Evolutionary conservation across 1,139 yeast species (phyloP).

Genomic region (Blastobotrys proliferans): DNA sequence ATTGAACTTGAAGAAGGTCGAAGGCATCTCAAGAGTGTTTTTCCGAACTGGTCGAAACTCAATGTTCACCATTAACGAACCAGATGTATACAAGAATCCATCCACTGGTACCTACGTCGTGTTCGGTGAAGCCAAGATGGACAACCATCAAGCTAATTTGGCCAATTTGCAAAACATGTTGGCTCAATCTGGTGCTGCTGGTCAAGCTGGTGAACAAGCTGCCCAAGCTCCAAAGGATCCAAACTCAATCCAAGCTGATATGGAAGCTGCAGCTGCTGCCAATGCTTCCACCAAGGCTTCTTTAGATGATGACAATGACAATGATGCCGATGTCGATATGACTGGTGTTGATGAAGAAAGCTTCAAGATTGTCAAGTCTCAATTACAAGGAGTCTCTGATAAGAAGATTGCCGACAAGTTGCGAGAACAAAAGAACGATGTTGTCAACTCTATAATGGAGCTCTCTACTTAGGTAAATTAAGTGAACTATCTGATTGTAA

Average conservation of each 20-base stretch:
- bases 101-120: slow-evolving; percentile 94
- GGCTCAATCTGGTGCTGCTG: slow-evolving; percentile 21
- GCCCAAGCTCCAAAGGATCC: slow-evolving; percentile 50
- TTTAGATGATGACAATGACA: slow-evolving; percentile 28
- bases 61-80: slow-evolving; percentile 86
- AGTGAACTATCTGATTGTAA: background rate
- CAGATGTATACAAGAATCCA: slow-evolving; percentile 89
- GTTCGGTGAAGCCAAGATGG: slow-evolving; percentile 97
- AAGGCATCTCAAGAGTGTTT: slow-evolving; percentile 93
- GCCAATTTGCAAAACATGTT: slow-evolving; percentile 26
- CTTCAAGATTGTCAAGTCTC: slow-evolving; percentile 79
- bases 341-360: slow-evolving; percentile 78
- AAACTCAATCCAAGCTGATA: slow-evolving; percentile 84
- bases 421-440: slow-evolving; percentile 84
- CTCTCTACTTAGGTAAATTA: slow-evolving; percentile 38
- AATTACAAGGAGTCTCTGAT: slow-evolving; percentile 75
- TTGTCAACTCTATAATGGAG: slow-evolving; percentile 94
- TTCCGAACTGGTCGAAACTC: slow-evolving; percentile 84
- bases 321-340: slow-evolving; percentile 51
- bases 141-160: slow-evolving; percentile 49
- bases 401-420: slow-evolving; percentile 89
- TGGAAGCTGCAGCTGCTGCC: slow-evolving; percentile 72
- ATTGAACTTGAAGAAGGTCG: slow-evolving; percentile 85
- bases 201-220: slow-evolving; percentile 23
- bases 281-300: slow-evolving; percentile 24